Conservation (phyloP, 1,284 basidiomycete species). For the Meira nashicola region DNA sequence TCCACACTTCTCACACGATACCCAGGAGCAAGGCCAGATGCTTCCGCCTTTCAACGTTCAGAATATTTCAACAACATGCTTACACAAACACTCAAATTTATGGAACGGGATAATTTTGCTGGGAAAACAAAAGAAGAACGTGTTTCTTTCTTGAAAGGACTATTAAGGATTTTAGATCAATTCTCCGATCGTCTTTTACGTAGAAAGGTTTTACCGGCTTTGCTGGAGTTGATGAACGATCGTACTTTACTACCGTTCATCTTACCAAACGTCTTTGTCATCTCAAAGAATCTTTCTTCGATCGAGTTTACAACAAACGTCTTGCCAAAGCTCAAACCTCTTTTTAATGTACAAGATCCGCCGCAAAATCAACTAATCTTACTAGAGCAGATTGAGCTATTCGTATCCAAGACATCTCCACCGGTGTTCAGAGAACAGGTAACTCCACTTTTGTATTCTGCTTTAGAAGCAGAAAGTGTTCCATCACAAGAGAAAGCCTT, state of each 20-base stretch:
- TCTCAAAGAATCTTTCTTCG: conserved; percentile 66
- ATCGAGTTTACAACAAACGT: conserved; percentile 75
- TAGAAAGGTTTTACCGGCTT: conserved; percentile 85
- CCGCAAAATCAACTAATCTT: conserved; percentile 67
- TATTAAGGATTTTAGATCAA: conserved; percentile 72
- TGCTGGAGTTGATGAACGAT: conserved; percentile 58
- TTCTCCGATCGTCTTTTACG: conserved; percentile 83
- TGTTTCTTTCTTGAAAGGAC: conserved; percentile 79
- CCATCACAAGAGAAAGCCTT: conserved; percentile 85
- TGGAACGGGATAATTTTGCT: conserved; percentile 91
- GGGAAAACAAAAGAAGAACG: conserved; percentile 91
- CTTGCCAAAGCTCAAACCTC: conserved; percentile 78
- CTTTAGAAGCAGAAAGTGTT: conserved; percentile 73
- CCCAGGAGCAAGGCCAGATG: conserved; percentile 68
- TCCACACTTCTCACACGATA: conserved; percentile 61
- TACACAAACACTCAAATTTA: conserved; percentile 91
- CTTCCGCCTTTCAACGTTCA: conserved; percentile 72
- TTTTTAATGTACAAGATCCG: conserved; percentile 88
- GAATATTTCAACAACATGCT: conserved; percentile 90
- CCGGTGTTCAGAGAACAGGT: conserved; percentile 84
- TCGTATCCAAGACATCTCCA: conserved; percentile 86
- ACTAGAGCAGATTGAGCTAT: conserved; percentile 78
- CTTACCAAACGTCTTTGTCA: conserved; percentile 93
- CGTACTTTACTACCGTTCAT: conserved; percentile 73
- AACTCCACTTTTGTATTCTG: conserved; percentile 87